Evolutionary conservation across 2,329 filamentous ascomycete genomes (phyloP).

Genomic region (Lasiodiplodia sp.): DNA sequence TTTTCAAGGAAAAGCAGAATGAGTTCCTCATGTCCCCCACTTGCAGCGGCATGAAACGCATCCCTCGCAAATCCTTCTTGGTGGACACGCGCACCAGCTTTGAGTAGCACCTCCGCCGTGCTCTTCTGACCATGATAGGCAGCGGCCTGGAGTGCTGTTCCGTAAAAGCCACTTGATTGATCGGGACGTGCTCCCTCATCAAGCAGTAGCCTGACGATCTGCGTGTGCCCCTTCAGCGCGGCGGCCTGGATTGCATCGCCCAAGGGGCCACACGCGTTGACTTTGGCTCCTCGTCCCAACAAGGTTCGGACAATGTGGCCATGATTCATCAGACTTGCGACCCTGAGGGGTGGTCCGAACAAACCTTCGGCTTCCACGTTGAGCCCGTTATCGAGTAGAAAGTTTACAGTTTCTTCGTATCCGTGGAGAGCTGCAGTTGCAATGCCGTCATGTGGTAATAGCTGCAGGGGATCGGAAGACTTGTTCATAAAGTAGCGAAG

Average conservation of each 20-base stretch:
- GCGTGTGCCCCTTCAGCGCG: not conserved
- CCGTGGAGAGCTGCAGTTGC: too few species aligned
- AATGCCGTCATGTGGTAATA: too few species aligned
- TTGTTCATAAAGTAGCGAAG: too few species aligned
- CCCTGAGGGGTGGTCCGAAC: not conserved
- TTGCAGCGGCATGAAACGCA: not conserved
- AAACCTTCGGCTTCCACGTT: not conserved
- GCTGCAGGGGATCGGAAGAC: too few species aligned
- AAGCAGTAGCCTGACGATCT: not conserved
- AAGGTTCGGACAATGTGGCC: not conserved
- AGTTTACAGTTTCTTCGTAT: too few species aligned
- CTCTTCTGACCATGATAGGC: not conserved
- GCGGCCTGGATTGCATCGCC: not conserved
- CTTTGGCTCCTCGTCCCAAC: not conserved
- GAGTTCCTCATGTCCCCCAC: not conserved
- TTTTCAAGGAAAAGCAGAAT: too few species aligned
- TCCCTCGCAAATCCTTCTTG: not conserved
- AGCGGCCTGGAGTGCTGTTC: not conserved
- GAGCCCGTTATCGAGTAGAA: not conserved
- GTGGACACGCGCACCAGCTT: not conserved
- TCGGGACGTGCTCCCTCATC: not conserved
- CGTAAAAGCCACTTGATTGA: not conserved
- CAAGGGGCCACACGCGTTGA: not conserved
- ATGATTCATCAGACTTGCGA: not conserved
- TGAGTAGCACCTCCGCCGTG: not conserved